Conservation (phyloP, 768 basidiomycete species). For the Tulasnella sp. region DNA sequence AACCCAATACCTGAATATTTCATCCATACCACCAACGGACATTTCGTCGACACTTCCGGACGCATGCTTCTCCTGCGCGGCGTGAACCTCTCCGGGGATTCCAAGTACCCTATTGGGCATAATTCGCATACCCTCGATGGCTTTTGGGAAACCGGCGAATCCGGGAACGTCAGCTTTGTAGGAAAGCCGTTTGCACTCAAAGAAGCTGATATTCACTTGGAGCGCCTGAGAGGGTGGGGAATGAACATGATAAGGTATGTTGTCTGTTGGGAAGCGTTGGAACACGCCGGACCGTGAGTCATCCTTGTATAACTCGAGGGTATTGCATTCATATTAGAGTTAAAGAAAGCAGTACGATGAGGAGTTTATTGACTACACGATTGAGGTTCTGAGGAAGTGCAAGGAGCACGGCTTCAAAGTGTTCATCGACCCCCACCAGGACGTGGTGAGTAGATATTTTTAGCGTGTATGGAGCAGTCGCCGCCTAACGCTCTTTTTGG, state of each 20-base stretch:
- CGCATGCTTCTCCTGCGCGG: slow-evolving; percentile 31
- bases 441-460: slow-evolving; percentile 27
- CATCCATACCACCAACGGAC: slow-evolving; percentile 8
- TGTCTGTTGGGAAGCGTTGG: slow-evolving; percentile 34
- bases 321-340: neutral
- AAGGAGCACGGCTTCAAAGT: slow-evolving; percentile 31
- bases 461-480: neutral
- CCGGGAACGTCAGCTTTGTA: slow-evolving; percentile 29
- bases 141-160: slow-evolving; percentile 30
- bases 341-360: slow-evolving; percentile 32
- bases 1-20: slow-evolving; percentile 6
- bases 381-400: slow-evolving; percentile 29
- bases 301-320: neutral
- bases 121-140: slow-evolving; percentile 26
- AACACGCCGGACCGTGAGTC: slow-evolving; percentile 34
- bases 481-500: neutral
- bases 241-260: slow-evolving; percentile 32
- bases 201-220: slow-evolving; percentile 28
- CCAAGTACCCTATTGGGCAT: slow-evolving; percentile 30
- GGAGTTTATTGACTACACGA: slow-evolving; percentile 32
- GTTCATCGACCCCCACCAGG: slow-evolving; percentile 36
- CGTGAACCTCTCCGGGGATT: slow-evolving; percentile 31
- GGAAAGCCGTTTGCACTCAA: slow-evolving; percentile 29
- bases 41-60: slow-evolving; percentile 23
- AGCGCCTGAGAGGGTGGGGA: slow-evolving; percentile 31